Base-by-base conservation (phyloP, 2,329 filamentous ascomycete genomes). In the Metarhizium sp. region DNA sequence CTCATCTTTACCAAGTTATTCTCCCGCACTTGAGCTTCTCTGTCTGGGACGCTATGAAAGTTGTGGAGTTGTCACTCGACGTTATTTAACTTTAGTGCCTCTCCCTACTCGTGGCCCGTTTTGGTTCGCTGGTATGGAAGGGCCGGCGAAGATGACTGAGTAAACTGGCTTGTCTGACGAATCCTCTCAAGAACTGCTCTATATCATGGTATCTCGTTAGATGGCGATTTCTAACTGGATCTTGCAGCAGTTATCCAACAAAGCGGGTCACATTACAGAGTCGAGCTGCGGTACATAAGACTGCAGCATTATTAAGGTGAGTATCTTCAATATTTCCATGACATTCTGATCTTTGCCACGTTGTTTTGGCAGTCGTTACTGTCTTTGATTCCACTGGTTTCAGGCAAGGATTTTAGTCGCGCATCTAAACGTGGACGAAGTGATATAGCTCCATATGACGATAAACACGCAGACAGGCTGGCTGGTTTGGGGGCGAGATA, bases 21-120 rank as follows among this genome's bases (percentile, higher is more conserved):
- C 87, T 89, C 79, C 81, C 85, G 71, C 82, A 88, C 85, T 81
- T 69, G 75, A 90, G 82, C 59, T 13, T 14, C 54, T 58, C 58
- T 62, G 56, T 46, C 58, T 34, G 52, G 61, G 59, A 29, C 55
- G 78, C 75, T 72, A 89, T 77, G 86, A 89, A 68, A 79, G 86
- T 88, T 85, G 86, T 89, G 85, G 82, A 88, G 86, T 87, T 82
- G 68, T 68, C 66, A 38, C 3, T 65, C 56, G 69, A 71, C 69
- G 73, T 83, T n/a, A 84, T 83, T 75, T 76, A 77, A 79, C 78
- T 86, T 78, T 73, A 74, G 84, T 75, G 81, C 74, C 54, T 55
- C 60, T 64, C 47, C 43, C 68, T 70, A 66, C 69, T 65, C 63
- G 62, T 65, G 73, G 73, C 71, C 74, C 84, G 85, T 88, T 79